Percentiles rank a stretch among this genome's conserved stretches.
Conservation (phyloP, 768 basidiomycete species). For the Boletus reticulatus region DNA sequence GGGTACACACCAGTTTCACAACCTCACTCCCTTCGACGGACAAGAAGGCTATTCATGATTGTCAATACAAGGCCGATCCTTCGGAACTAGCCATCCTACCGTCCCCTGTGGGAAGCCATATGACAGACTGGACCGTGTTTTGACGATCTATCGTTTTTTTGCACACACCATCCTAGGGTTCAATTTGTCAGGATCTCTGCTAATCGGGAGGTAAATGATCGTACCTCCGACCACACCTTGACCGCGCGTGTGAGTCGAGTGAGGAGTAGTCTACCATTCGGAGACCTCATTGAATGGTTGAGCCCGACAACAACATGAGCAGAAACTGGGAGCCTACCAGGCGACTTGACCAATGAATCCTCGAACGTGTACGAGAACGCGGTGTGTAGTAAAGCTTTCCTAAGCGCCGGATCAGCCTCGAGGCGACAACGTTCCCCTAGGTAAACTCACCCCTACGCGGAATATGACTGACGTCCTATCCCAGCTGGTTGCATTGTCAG, state of each 20-base stretch:
- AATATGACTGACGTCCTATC: slow-evolving; percentile 52
- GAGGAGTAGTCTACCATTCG: slow-evolving; percentile 42
- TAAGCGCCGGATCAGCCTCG: slow-evolving; percentile 22
- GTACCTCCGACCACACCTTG: slow-evolving; percentile 53
- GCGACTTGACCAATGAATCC: slow-evolving; percentile 57
- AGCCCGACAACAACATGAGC: not conserved
- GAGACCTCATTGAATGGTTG: slow-evolving; percentile 38
- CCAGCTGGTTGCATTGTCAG: slow-evolving; percentile 36
- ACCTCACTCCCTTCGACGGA: slow-evolving; percentile 50
- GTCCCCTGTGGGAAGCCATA: slow-evolving; percentile 50
- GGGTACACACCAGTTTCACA: slow-evolving; percentile 39
- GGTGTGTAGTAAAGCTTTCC: slow-evolving; percentile 44
- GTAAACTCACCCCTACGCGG: slow-evolving; percentile 41
- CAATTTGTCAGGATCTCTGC: slow-evolving; percentile 5
- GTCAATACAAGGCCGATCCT: slow-evolving; percentile 11
- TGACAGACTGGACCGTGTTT: slow-evolving; percentile 46
- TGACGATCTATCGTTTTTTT: slow-evolving; percentile 48
- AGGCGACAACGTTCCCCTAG: slow-evolving; percentile 4
- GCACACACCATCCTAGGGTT: slow-evolving; percentile 51
- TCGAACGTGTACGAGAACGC: slow-evolving; percentile 48
- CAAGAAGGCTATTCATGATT: slow-evolving; percentile 41
- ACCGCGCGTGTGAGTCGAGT: slow-evolving; percentile 48
- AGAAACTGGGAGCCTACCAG: slow-evolving; percentile 33
- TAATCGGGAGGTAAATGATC: slow-evolving; percentile 7
- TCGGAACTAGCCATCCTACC: slow-evolving; percentile 28